Base-by-base conservation (phyloP, 106 monocot genomes). In the Amphibolis antarctica region DNA sequence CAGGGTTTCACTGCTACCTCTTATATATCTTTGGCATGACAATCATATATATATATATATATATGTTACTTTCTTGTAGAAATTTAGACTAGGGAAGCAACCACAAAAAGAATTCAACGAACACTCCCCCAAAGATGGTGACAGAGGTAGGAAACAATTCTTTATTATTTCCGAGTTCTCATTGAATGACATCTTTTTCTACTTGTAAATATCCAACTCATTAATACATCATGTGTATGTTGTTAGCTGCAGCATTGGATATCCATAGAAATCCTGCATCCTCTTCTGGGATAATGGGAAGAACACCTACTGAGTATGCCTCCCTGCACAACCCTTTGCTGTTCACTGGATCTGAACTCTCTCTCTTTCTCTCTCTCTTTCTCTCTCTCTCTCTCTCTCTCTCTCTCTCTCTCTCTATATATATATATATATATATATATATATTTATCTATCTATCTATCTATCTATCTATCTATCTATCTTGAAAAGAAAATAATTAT, bases 11-110 rank as follows among this genome's bases (percentile, higher is more conserved):
- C 27, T 23, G 5, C 1, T 42, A 22, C 17, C 12, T 55, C 12
- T 25, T 20, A 12, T 59, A 1, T 46, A 1, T 47, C 29, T 28
- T 46, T 30, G 7, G 30, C 30, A 23, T 46, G 14, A 25, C 21
- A 28, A 65, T n/a, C 29, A 44, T 59, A 51, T 1, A 66, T 52
- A 42, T 9, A 24, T 62, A 48, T 4, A 9, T 20, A 18, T 5
- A 5, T 14, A 20, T 5, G 12, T 28, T 60, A 21, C 25, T 14
- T 47, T 6, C 46, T 54, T 44, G 42, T 44, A 94, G 94, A 94
- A 94, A 84, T 94, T 94, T 71, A 76, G 94, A 61, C 77, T 94
- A 61, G 94, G 94, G 73, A 94, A 89, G 73, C 94, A 94, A 63
- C 94, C 94, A 28, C 89, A 89, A 65, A 94, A 89, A 71, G 94